phyloP scores from a whole-genome alignment of 108 stramenopile genomes.

The Bacterosira constricta region DNA sequence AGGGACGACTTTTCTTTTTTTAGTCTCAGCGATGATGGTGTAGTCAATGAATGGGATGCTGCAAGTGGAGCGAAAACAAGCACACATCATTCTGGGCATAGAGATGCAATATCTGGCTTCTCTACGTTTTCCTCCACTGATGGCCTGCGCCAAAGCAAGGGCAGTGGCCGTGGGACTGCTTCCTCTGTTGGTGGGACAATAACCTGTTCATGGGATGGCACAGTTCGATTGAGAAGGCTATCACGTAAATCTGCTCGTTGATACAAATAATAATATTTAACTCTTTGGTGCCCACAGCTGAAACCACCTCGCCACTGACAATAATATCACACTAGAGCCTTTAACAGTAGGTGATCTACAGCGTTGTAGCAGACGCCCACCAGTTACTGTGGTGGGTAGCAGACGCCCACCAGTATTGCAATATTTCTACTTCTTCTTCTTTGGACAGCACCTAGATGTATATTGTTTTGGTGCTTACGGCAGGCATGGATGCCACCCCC shows the following conservation, averaged over 20 bases:
- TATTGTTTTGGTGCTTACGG: too few relatives aligned
- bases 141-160: constrained; percentile 23
- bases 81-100: constrained; percentile 57
- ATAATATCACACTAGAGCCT: not conserved
- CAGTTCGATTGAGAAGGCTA: constrained; percentile 65
- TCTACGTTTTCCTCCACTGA: constrained; percentile 35
- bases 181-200: constrained; percentile 56
- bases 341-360: too few relatives aligned
- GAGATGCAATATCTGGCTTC: constrained; percentile 70
- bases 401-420: too few relatives aligned
- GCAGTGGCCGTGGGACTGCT: constrained; percentile 3
- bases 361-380: too few relatives aligned
- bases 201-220: constrained; percentile 88
- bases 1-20: constrained; percentile 53
- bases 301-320: not conserved
- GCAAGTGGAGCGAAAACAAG: constrained; percentile 55
- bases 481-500: too few relatives aligned
- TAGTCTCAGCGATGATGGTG: constrained; percentile 70
- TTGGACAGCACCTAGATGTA: too few relatives aligned
- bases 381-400: too few relatives aligned
- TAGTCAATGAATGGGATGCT: constrained; percentile 83
- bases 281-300: not conserved
- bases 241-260: constrained; percentile 12
- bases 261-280: not conserved
- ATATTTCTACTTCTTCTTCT: too few relatives aligned